Evolutionary conservation across 352 stramenopile species (phyloP).

Genomic region (Phytophthora sansomeana): DNA sequence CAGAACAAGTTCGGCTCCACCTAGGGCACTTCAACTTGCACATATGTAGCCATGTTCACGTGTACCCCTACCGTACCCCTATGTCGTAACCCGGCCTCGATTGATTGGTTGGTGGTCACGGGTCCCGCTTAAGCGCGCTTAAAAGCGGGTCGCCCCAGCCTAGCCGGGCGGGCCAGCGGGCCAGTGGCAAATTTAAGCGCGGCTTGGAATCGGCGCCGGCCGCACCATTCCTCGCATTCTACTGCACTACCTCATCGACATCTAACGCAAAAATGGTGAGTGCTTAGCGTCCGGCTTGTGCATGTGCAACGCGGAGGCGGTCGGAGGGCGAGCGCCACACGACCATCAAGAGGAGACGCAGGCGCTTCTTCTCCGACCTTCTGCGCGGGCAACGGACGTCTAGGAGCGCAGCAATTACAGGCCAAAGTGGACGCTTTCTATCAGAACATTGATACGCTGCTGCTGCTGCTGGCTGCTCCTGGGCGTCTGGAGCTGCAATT

Average conservation of each 20-base stretch:
- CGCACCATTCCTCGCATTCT: conserved; percentile 60
- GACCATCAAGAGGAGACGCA: conserved; percentile 5
- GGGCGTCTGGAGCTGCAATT: conserved; percentile 8
- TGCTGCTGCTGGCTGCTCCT: not conserved
- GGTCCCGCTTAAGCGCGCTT: conserved; percentile 40
- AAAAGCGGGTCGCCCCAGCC: conserved; percentile 3
- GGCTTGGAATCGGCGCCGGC: conserved; percentile 20
- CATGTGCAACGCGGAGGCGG: not conserved
- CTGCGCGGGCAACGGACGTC: not conserved
- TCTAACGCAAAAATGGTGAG: conserved; percentile 84
- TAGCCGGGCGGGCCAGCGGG: conserved; percentile 12
- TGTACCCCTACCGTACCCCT: not conserved
- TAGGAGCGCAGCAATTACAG: conserved; percentile 17
- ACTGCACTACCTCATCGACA: conserved; percentile 88
- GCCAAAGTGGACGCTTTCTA: conserved; percentile 14
- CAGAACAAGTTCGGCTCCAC: conserved; percentile 82
- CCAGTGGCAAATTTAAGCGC: conserved; percentile 50
- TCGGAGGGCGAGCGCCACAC: not conserved
- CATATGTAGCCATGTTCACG: conserved; percentile 29
- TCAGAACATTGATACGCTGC: not conserved
- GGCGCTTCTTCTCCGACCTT: conserved; percentile 12
- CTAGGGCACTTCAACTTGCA: conserved; percentile 34
- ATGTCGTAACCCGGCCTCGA: not conserved
- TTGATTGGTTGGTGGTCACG: conserved; percentile 42
- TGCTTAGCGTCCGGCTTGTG: conserved; percentile 5